phyloP scores from a whole-genome alignment of 108 stramenopile genomes.

The Pseudonitzschia multiseries region DNA sequence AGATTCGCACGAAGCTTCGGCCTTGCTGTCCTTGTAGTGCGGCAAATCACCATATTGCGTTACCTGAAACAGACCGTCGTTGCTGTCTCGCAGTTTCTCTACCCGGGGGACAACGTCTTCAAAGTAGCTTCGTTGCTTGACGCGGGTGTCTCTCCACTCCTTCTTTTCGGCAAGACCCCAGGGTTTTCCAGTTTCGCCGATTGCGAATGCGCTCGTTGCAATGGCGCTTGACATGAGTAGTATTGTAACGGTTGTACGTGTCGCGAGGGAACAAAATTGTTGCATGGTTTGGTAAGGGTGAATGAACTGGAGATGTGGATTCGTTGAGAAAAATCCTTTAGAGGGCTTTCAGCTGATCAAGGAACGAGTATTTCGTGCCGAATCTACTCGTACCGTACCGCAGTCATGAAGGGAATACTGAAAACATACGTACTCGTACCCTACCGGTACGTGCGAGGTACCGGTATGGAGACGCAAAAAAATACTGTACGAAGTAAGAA shows the following conservation, averaged over 20 bases:
- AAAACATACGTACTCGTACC: too few species aligned
- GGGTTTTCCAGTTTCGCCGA: constrained; percentile 62
- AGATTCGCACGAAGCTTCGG: constrained; percentile 12
- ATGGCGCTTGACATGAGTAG: background rate
- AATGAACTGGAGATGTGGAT: background rate
- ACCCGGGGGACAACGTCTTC: constrained; percentile 46
- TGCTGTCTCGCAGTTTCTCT: background rate
- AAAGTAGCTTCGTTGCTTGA: constrained; percentile 53
- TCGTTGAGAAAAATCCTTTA: too few species aligned
- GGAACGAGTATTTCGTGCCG: too few species aligned
- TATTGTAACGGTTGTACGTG: background rate
- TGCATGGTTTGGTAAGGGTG: background rate
- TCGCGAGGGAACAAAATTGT: background rate
- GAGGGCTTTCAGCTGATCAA: too few species aligned
- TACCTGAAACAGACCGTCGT: constrained; percentile 3
- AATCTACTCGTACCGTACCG: too few species aligned
- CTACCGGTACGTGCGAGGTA: too few species aligned
- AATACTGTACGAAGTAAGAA: too few species aligned
- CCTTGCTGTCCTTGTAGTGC: constrained; percentile 7
- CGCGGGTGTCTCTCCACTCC: constrained; percentile 43
- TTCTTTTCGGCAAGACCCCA: constrained; percentile 50
- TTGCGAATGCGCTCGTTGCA: constrained; percentile 14
- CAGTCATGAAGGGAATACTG: too few species aligned
- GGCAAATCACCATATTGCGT: constrained; percentile 35
- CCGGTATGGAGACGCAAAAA: too few species aligned